Percentiles rank a stretch among this genome's conserved stretches.
These are phyloP conservation scores for Backusella tarrabulga DNA, from an alignment of 192 early-diverging fungal genomes.

Conservation along the genomic window DNA sequence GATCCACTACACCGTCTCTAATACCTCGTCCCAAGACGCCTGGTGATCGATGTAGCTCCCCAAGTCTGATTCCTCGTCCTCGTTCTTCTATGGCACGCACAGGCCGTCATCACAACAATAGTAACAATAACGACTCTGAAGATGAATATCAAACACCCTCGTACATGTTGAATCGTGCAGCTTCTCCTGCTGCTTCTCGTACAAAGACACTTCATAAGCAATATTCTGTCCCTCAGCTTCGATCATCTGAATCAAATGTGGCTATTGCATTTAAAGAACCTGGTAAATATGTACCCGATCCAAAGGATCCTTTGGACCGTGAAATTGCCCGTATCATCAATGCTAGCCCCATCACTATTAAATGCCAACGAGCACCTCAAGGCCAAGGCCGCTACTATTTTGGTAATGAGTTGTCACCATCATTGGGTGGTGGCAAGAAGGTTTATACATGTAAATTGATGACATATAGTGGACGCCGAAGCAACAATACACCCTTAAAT, in stretches of 20 bases:
- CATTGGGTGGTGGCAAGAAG: constrained; percentile 43
- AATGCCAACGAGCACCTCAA: constrained; percentile 38
- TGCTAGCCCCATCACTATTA: constrained; percentile 47
- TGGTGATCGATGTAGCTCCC: constrained; percentile 5
- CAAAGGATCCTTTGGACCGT: constrained; percentile 48
- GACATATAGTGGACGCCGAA: constrained; percentile 35
- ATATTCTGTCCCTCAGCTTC: constrained; percentile 19
- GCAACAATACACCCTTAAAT: constrained; percentile 22
- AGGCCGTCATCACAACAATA: not conserved
- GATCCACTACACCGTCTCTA: not conserved
- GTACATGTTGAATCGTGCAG: not conserved
- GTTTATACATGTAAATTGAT: constrained; percentile 44
- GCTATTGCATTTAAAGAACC: constrained; percentile 30
- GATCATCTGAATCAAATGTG: constrained; percentile 10
- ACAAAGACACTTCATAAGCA: constrained; percentile 11
- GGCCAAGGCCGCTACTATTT: constrained; percentile 44
- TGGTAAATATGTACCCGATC: constrained; percentile 38
- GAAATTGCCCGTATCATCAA: constrained; percentile 55
- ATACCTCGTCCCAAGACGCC: constrained; percentile 15
- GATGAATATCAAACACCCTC: constrained; percentile 2
- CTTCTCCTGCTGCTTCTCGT: not conserved
- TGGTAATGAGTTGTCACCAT: constrained; percentile 45
- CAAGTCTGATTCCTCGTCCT: constrained; percentile 16
- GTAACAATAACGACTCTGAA: not conserved
- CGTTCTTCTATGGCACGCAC: constrained; percentile 14